A percentile compares a stretch with the other conserved stretches of the same genome.
Conservation (phyloP, 1,139 yeast species). For the Taphrina flavorubra region DNA sequence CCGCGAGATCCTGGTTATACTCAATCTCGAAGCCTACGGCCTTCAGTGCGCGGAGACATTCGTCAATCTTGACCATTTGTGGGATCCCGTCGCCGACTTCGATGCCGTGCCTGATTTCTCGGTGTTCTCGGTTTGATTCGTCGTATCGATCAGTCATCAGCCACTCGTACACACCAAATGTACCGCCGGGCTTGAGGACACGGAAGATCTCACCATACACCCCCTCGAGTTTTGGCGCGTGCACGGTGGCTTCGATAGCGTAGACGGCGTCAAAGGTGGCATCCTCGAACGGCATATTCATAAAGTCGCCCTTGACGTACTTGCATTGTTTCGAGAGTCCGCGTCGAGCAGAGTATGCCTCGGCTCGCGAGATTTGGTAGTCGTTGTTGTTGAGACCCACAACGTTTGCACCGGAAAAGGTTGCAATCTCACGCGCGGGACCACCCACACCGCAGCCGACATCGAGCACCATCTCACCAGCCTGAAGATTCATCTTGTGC, state of each 20-base stretch:
- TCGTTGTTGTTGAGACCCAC: slow-evolving; percentile 96
- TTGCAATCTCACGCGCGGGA: slow-evolving; percentile 93
- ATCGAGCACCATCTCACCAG: slow-evolving; percentile 86
- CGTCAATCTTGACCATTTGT: slow-evolving; percentile 85
- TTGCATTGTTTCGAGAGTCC: slow-evolving; percentile 73
- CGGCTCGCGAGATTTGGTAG: slow-evolving; percentile 92
- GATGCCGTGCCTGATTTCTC: slow-evolving; percentile 94
- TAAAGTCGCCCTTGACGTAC: slow-evolving; percentile 96
- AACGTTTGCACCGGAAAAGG: slow-evolving; percentile 85
- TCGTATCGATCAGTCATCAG: slow-evolving; percentile 96
- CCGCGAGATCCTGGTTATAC: slow-evolving; percentile 81
- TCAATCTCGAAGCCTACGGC: slow-evolving; percentile 85
- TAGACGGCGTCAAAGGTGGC: slow-evolving; percentile 93
- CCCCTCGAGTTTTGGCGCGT: slow-evolving; percentile 95
- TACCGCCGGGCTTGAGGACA: slow-evolving; percentile 96
- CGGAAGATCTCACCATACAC: slow-evolving; percentile 94
- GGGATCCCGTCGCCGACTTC: slow-evolving; percentile 99
- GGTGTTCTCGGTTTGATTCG: slow-evolving; percentile 83
- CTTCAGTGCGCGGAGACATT: slow-evolving; percentile 84
- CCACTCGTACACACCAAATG: slow-evolving; percentile 98
- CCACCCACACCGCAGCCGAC: slow-evolving; percentile 99
- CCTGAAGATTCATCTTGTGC: slow-evolving; percentile 76
- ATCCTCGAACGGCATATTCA: slow-evolving; percentile 97
- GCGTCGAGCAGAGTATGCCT: slow-evolving; percentile 71
- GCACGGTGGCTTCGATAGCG: slow-evolving; percentile 98